Evolutionary conservation across 2,329 filamentous ascomycete species (phyloP), one percentile per base, ranked within the genome.

Genomic region (Aspergillus fructus): DNA sequence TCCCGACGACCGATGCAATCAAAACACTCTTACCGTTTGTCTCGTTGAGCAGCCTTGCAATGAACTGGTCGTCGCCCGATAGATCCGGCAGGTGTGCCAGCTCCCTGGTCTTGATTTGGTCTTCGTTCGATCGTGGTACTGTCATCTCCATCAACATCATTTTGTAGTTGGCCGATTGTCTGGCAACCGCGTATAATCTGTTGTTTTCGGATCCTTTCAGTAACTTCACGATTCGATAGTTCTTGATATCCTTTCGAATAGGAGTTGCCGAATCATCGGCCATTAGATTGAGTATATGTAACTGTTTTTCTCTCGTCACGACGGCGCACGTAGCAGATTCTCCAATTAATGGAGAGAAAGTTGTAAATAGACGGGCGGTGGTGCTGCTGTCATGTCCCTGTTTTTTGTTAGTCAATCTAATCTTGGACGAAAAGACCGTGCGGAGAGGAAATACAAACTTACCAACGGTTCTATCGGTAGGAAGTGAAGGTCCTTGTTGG

Each of bases 331-430:
- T 53, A n/a, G 50, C 19, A 12, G 27, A n/a, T 11, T 21, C n/a
- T 34, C 9, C 9, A 8, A 23, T 12, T 12, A 53, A 46, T 7
- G 50, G 50, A 2, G 41, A 24, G 17, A 53, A 46, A 0, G 50
- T 45, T 8, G 50, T 53, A 27, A 53, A 43, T 24, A 53, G 50
- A 19, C 50, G 39, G 12, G 50, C 50, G 3, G 40, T 42, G 40
- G 17, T 45, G 12, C 41, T 43, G 27, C 50, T 53, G 41, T 53
- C 50, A 13, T 24, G 17, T 4, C 50, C 50, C 50, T 53, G 46
- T 7, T 13, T 53, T 53, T 7, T 13, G 15, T 37, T 13, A n/a
- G 15, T 30, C 8, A 9, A 30, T 8, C 8, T 30, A 3, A 30
- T 9, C 27, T 8, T 11, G 1, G 8, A 11, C 9, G 1, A 19